These are phyloP conservation scores for Podosphaera xanthii DNA, from an alignment of 2,329 filamentous ascomycete genomes.

Conservation along the genomic window DNA sequence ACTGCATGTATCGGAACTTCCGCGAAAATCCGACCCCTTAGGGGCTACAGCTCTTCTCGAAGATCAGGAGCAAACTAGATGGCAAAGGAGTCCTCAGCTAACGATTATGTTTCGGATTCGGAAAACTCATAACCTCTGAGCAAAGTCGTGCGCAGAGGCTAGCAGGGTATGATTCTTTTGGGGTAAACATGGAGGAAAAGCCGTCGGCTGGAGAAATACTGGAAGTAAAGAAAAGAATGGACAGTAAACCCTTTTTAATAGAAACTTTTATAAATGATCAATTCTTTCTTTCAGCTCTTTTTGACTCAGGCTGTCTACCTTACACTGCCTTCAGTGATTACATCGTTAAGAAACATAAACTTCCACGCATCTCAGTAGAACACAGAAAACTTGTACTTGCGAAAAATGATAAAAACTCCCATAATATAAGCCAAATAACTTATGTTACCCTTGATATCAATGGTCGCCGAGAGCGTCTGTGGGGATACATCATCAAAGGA, in stretches of 20 bases:
- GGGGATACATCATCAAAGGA: background rate
- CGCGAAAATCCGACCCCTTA: no score
- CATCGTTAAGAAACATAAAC: background rate
- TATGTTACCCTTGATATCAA: constrained; percentile 1
- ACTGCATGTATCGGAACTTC: no score
- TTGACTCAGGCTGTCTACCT: background rate
- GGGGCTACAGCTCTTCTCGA: no score
- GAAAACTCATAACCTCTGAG: background rate
- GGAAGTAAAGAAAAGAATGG: background rate
- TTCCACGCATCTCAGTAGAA: background rate
- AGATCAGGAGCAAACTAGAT: no score
- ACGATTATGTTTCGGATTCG: background rate
- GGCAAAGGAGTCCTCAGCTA: no score
- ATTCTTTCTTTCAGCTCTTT: background rate
- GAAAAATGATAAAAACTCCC: background rate
- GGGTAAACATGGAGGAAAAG: background rate
- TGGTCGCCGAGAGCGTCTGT: background rate
- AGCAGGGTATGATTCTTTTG: no score
- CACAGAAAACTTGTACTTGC: background rate
- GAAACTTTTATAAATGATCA: background rate
- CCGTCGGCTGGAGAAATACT: background rate
- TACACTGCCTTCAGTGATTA: background rate
- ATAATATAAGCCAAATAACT: background rate
- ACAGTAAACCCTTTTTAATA: background rate
- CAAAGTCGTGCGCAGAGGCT: background rate